Base-by-base conservation (phyloP, 1,139 yeast species). In the Hyphopichia khmerensis region DNA sequence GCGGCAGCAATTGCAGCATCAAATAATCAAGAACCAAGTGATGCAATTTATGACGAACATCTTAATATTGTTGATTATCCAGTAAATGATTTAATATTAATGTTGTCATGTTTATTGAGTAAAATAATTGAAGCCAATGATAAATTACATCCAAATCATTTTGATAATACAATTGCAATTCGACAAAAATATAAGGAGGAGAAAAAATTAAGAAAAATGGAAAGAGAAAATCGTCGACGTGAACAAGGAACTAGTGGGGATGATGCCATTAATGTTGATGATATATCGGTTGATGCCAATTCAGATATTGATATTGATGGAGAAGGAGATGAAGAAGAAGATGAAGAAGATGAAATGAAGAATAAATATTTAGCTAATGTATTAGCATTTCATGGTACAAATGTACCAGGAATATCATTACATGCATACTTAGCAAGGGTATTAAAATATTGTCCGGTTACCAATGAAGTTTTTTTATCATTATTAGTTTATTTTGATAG, bases 71-170 rank as follows among this genome's bases (percentile, higher is more conserved):
- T 89, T 14, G 87, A 83, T 37, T 88, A 84, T 57, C 91, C 96
- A 0, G 90, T 87, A 2, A 80, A 85, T 45, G 95, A 87, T 50
- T 75, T 93, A 29, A 75, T 93, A 37, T 63, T 82, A 42, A 91
- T 93, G 97, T 73, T 93, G 38, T 81, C 96, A 21, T 86, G 95
- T 26, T 70, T 91, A 39, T 70, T 93, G 40, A 88, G 88, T 48
- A 88, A 87, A 59, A 90, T 93, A 37, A 86, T 91, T 37, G 95
- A 87, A 55, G 91, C 96, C n/a, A 93, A 93, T 64, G 99, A 93
- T 62, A 75, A 81, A 40, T 68, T 88, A 32, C 90, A 85, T 56
- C 89, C 91, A 2, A 84, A 82, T 49, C 87, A 82, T 58, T 80
- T 81, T 51, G 83, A 72, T 49, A 70, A 70, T 47, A 73, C 78